These are phyloP conservation scores for Lecanicillium sp. DNA, from an alignment of 2,329 filamentous ascomycete species.

Conservation along the genomic window DNA sequence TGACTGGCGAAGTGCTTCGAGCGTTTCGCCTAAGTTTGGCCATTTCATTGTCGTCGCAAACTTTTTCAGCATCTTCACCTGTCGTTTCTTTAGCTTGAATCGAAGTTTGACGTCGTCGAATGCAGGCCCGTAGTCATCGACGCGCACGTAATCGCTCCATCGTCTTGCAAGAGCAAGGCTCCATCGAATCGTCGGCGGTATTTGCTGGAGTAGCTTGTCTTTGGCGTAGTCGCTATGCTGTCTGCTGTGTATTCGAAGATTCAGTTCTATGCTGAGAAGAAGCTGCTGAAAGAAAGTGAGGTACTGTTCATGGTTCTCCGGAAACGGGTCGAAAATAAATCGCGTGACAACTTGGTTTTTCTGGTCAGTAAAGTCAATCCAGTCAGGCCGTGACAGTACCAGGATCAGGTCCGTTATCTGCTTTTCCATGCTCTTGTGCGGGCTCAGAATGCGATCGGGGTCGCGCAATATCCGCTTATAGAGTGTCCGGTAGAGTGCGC, in stretches of 20 bases:
- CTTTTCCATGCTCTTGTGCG: constrained; percentile 59
- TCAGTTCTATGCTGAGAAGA: constrained; percentile 66
- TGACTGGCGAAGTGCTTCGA: constrained; percentile 55
- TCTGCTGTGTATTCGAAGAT: constrained; percentile 60
- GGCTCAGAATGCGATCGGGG: constrained; percentile 54
- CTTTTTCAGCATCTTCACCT: constrained; percentile 61
- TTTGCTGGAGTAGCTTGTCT: constrained; percentile 55
- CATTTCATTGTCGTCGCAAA: constrained; percentile 71
- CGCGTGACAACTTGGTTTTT: constrained; percentile 69
- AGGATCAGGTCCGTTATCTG: constrained; percentile 69
- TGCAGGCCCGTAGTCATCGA: constrained; percentile 53
- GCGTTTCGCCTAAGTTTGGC: constrained; percentile 63
- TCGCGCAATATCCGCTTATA: constrained; percentile 64
- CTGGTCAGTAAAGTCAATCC: constrained; percentile 66
- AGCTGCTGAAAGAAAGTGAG: constrained; percentile 70
- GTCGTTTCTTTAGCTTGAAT: constrained; percentile 58
- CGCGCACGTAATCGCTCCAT: constrained; percentile 64
- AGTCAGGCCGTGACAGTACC: constrained; percentile 60
- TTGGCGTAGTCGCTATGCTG: constrained; percentile 58
- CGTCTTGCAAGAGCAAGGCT: constrained; percentile 65
- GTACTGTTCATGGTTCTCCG: constrained; percentile 51
- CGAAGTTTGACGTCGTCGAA: constrained; percentile 55
- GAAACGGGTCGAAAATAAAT: constrained; percentile 59
- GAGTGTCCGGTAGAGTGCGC: constrained; percentile 56
- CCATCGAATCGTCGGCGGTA: constrained; percentile 68